Evolutionary conservation across 257 asterid species (phyloP), one percentile per base, ranked within the genome.

Genomic region (Fraxinus pennsylvanica): DNA sequence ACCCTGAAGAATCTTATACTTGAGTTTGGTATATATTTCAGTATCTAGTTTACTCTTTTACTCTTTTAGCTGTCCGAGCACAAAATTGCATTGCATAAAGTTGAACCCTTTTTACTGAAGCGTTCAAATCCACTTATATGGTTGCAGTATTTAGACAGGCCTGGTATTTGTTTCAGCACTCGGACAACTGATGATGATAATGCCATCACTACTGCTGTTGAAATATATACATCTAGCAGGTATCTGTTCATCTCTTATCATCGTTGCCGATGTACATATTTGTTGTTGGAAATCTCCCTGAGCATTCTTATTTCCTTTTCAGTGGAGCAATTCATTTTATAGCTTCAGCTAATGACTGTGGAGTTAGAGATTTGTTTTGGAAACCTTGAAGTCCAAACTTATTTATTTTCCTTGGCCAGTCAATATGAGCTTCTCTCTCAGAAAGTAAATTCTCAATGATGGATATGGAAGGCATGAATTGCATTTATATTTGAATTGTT

Each of bases 291-390:
- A 10, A 4, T 52, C 22, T 61, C 76, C 76, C 87, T 89, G 75
- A 86, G 74, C 72, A 32, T 71, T 25, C 71, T 1, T 75, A 32
- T 74, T 19, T 74, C 12, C 74, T 81, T 79, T 77, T 77, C 88
- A 94, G 98, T 83, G 97, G 98, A 66, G 97, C 97, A 45, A 77
- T 89, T 80, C 97, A 92, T 90, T 92, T 94, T 80, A 87, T 88
- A 45, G 95, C 99, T 79, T 92, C 99, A 72, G 91, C 87, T 78
- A 94, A 94, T 81, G 99, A 94, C 82, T 84, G 88, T 57, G 97
- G 96, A 81, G 97, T 94, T 10, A 83, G 99, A 82, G 94, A 88
- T 81, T 94, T 33, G 98, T 92, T 82, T 84, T 93, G 93, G 97
- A 94, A 81, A 94, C 76, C 74, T 92, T 94, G 82, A 97, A 90